A percentile compares a stretch with the other conserved stretches of the same genome.
These are phyloP conservation scores for Meyerozyma guilliermondii DNA, from an alignment of 1,139 yeast genomes.

Conservation along the genomic window DNA sequence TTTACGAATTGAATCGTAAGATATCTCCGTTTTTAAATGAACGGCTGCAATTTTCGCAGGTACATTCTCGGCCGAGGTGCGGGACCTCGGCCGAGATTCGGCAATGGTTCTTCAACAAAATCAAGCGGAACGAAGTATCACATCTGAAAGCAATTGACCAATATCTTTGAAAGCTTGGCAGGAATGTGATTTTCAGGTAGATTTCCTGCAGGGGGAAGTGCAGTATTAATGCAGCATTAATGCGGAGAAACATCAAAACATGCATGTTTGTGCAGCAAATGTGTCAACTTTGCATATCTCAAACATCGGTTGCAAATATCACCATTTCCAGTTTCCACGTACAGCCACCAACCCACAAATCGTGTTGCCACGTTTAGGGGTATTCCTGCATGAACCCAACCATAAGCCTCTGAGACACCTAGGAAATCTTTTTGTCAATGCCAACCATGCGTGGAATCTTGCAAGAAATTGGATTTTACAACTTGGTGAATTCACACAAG, in stretches of 20 bases:
- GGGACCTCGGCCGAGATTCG: not conserved
- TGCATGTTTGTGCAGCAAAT: not conserved
- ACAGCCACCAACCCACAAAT: too few species aligned
- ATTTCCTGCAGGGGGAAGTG: not conserved
- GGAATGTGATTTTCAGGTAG: too few species aligned
- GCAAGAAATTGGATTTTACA: constrained; percentile 24
- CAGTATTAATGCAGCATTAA: not conserved
- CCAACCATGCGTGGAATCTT: not conserved
- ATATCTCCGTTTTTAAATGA: too few species aligned
- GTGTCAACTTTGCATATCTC: not conserved
- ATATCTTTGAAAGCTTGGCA: too few species aligned
- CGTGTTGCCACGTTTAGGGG: not conserved
- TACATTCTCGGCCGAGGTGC: not conserved
- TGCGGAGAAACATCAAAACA: not conserved
- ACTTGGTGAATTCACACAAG: constrained; percentile 19
- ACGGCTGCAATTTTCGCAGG: too few species aligned
- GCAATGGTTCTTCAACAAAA: too few species aligned
- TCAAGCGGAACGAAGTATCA: too few species aligned
- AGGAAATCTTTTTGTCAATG: not conserved
- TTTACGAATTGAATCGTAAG: too few species aligned
- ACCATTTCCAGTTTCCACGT: too few species aligned
- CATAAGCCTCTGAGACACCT: not conserved
- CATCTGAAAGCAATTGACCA: too few species aligned
- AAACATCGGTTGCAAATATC: not conserved
- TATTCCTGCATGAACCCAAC: not conserved